phyloP scores from a whole-genome alignment of 805 yeast species.

The Starmerella stigmatis region DNA sequence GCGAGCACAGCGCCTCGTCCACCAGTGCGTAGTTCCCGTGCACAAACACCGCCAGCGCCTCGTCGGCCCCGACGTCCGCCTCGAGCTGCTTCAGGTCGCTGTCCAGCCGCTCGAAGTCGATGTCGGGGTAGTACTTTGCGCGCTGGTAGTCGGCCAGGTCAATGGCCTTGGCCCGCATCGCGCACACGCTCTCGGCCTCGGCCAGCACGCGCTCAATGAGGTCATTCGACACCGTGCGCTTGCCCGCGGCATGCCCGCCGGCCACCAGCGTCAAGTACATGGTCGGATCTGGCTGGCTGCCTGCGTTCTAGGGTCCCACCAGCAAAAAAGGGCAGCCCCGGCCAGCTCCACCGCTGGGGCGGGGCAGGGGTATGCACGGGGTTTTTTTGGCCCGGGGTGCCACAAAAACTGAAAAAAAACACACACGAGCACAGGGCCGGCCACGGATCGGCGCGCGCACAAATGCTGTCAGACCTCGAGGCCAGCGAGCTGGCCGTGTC shows the following conservation, averaged over 20 bases:
- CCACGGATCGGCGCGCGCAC: too few species aligned
- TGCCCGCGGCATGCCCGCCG: constrained; percentile 57
- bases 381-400: too few species aligned
- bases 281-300: too few species aligned
- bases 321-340: too few species aligned
- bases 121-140: constrained; percentile 23
- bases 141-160: constrained; percentile 38
- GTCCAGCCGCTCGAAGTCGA: constrained; percentile 30
- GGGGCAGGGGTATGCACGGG: too few species aligned
- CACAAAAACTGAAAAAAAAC: too few species aligned
- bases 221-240: constrained; percentile 30
- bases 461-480: constrained; percentile 24
- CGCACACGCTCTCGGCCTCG: constrained; percentile 21
- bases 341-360: too few species aligned
- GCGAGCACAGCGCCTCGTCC: constrained; percentile 43
- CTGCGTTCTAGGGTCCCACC: too few species aligned
- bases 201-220: constrained; percentile 30
- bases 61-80: not conserved
- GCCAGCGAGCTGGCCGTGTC: constrained; percentile 51
- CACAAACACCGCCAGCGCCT: constrained; percentile 37
- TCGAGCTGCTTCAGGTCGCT: constrained; percentile 11
- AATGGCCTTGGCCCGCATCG: constrained; percentile 25
- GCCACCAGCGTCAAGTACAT: constrained; percentile 40
- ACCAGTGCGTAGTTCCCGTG: constrained; percentile 76
- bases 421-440: too few species aligned